These are phyloP conservation scores for Backusella circina DNA, from an alignment of 192 early-diverging fungal genomes.

Conservation along the genomic window DNA sequence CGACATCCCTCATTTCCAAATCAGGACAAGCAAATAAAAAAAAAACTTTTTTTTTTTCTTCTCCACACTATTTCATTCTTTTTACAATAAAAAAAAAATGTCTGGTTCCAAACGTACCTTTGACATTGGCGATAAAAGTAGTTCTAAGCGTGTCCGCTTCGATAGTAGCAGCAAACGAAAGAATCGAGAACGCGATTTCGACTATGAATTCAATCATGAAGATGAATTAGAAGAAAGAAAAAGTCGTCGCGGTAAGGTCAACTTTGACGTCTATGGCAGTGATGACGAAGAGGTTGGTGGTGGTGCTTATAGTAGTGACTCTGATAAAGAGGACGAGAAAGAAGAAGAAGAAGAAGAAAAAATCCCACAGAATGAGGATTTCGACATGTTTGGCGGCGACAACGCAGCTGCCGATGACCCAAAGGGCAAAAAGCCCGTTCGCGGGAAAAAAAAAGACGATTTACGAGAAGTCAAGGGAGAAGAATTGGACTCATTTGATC, in stretches of 20 bases:
- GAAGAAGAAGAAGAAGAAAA: conserved; percentile 21
- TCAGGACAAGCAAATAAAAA: not conserved
- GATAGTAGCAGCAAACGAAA: conserved; percentile 1
- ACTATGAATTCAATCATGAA: conserved; percentile 44
- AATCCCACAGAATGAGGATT: conserved; percentile 35
- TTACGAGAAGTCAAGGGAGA: conserved; percentile 51
- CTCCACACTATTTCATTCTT: not conserved
- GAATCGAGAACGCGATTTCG: not conserved
- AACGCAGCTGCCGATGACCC: not conserved
- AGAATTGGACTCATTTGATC: conserved; percentile 43
- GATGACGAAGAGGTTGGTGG: conserved; percentile 42
- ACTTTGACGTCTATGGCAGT: conserved; percentile 42
- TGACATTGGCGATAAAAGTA: not conserved
- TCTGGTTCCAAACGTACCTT: conserved; percentile 9
- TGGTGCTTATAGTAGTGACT: conserved; percentile 35
- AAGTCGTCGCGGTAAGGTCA: conserved; percentile 44
- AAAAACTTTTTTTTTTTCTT: not conserved
- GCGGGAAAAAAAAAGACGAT: conserved; percentile 17
- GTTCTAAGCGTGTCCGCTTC: not conserved
- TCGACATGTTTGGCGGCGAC: conserved; percentile 70
- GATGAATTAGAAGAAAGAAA: conserved; percentile 48
- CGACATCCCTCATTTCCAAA: not conserved
- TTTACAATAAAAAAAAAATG: not conserved
- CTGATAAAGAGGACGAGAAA: conserved; percentile 27
- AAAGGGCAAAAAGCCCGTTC: conserved; percentile 8